A percentile compares a stretch with the other conserved stretches of the same genome.
phyloP scores from a whole-genome alignment of 352 stramenopile species.

The Globisporangium rhizosaccharum region DNA sequence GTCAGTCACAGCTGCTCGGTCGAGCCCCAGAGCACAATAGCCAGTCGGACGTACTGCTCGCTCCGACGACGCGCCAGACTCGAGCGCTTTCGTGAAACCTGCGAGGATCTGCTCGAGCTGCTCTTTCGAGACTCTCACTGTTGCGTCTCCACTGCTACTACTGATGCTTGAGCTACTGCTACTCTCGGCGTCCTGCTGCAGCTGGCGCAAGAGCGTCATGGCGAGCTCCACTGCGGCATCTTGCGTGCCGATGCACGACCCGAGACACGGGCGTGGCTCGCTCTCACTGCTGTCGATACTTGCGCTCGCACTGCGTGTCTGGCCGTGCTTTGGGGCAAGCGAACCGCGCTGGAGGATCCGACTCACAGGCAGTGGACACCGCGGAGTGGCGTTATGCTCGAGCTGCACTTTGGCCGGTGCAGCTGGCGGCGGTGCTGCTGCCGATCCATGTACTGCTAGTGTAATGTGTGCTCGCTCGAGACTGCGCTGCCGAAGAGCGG shows the following conservation, averaged over 20 bases:
- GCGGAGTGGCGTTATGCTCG: background rate
- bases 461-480: background rate
- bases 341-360: conserved; percentile 9
- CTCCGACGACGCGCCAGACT: conserved; percentile 37
- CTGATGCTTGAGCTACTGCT: no score
- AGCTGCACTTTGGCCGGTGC: conserved; percentile 2
- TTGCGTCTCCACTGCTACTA: conserved; percentile 2
- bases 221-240: conserved; percentile 54
- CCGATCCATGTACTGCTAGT: background rate
- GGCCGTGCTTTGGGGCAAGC: conserved; percentile 1
- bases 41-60: conserved; percentile 21
- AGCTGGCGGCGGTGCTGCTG: background rate
- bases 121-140: conserved; percentile 34
- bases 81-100: conserved; percentile 51
- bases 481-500: background rate
- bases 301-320: background rate
- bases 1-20: no score
- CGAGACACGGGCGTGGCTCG: background rate
- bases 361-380: conserved; percentile 7
- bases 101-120: conserved; percentile 57
- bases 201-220: conserved; percentile 44
- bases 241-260: background rate
- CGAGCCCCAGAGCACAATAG: background rate
- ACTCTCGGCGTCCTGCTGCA: conserved; percentile 30
- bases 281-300: conserved; percentile 5